Percentiles rank a stretch among this genome's conserved stretches.
Conservation (phyloP, 352 stramenopile species). For the Phytophthora sp. region DNA sequence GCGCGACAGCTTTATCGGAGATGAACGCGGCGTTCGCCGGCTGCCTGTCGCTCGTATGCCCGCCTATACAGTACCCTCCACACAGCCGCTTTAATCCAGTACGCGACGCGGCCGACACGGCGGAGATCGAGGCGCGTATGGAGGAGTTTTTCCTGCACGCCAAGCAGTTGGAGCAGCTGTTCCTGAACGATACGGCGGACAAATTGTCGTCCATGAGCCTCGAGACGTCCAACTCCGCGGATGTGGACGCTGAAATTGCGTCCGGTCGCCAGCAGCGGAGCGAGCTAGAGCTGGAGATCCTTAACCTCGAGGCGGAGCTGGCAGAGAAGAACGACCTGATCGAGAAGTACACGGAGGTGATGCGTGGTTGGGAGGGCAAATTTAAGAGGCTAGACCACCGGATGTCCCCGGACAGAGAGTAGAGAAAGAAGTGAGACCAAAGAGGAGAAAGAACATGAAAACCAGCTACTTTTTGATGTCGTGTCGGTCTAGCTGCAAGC, state of each 20-base stretch:
- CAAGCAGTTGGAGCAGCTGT: slow-evolving; percentile 83
- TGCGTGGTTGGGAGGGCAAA: slow-evolving; percentile 84
- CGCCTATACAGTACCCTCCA: slow-evolving; percentile 83
- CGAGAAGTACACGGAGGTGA: slow-evolving; percentile 86
- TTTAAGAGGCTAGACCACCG: slow-evolving; percentile 81
- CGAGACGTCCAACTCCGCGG: slow-evolving; percentile 13
- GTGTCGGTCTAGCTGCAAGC: not conserved
- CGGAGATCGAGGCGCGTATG: slow-evolving; percentile 70
- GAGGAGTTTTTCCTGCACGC: slow-evolving; percentile 83
- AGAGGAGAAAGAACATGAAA: not conserved
- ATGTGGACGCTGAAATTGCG: not conserved
- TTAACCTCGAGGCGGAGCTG: slow-evolving; percentile 76
- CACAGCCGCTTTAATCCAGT: slow-evolving; percentile 87
- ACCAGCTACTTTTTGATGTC: slow-evolving; percentile 17
- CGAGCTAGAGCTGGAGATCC: slow-evolving; percentile 79
- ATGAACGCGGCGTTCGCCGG: slow-evolving; percentile 84
- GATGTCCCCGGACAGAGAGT: slow-evolving; percentile 66
- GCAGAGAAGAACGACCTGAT: slow-evolving; percentile 87
- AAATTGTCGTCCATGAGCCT: slow-evolving; percentile 22
- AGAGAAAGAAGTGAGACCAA: too few relatives aligned
- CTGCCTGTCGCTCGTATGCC: slow-evolving; percentile 75
- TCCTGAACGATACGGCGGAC: slow-evolving; percentile 49
- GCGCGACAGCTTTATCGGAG: slow-evolving; percentile 53
- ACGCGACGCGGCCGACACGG: slow-evolving; percentile 78
- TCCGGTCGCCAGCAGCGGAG: slow-evolving; percentile 35